These are phyloP conservation scores for Kregervanrija fluxuum DNA, from an alignment of 805 yeast species.

Conservation along the genomic window DNA sequence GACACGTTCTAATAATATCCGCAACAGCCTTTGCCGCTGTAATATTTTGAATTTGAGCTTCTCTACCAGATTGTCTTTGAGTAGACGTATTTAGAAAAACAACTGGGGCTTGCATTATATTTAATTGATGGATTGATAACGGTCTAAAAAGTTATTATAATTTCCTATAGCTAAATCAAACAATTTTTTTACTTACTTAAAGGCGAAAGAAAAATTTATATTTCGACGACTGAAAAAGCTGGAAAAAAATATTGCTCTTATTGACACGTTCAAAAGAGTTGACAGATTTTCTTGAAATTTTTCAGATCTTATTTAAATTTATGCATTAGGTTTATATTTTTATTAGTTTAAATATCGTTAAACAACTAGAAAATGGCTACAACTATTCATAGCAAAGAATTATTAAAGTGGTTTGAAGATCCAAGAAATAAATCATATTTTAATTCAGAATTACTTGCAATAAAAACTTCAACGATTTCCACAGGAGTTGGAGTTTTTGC, in stretches of 20 bases:
- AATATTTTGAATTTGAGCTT: constrained; percentile 94
- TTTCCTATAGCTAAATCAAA: too few relatives aligned
- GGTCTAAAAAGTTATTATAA: too few relatives aligned
- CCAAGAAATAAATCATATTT: constrained; percentile 44
- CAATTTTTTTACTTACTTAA: too few relatives aligned
- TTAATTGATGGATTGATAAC: not conserved
- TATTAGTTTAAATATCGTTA: too few relatives aligned
- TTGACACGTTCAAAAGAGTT: not conserved
- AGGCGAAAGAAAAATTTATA: too few relatives aligned
- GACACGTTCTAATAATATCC: constrained; percentile 93
- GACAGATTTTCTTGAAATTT: too few relatives aligned
- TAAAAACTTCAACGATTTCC: constrained; percentile 34
- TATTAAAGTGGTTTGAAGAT: constrained; percentile 46
- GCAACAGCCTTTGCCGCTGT: constrained; percentile 99
- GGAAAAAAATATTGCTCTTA: not conserved
- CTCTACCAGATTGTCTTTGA: constrained; percentile 92
- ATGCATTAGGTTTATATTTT: too few relatives aligned
- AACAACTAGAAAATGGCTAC: constrained; percentile 21
- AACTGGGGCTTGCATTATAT: constrained; percentile 72
- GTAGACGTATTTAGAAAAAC: constrained; percentile 81
- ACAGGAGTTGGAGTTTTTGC: constrained; percentile 75
- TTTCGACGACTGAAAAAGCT: too few relatives aligned
- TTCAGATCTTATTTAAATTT: too few relatives aligned
- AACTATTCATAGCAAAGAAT: constrained; percentile 21
- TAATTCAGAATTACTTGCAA: constrained; percentile 37